These are phyloP conservation scores for Quercus tomentella DNA, from an alignment of 331 rosid species.

Conservation along the genomic window DNA sequence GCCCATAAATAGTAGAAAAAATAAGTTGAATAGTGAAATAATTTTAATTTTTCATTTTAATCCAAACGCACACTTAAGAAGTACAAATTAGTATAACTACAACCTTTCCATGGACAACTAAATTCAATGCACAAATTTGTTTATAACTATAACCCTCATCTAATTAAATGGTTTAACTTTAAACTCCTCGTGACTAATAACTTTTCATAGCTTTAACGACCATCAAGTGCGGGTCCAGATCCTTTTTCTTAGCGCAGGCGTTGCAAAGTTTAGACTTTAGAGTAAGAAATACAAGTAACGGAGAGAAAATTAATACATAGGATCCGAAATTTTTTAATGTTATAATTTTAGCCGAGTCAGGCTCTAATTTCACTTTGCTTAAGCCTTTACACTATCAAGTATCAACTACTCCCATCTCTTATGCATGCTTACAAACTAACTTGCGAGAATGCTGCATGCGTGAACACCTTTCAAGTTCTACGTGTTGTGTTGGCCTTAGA, in stretches of 20 bases:
- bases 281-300: slow-evolving; percentile 4
- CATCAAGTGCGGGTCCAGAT: slow-evolving; percentile 1
- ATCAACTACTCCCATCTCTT: not conserved
- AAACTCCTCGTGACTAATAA: not conserved
- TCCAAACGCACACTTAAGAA: no score
- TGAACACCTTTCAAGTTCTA: slow-evolving; percentile 21
- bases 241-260: not conserved
- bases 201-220: not conserved
- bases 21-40: no score
- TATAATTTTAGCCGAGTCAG: not conserved
- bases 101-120: no score
- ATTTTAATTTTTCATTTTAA: no score
- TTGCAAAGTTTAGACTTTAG: not conserved
- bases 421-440: slow-evolving; percentile 27
- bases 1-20: no score
- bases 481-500: slow-evolving; percentile 11
- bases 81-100: no score
- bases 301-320: not conserved
- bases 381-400: not conserved
- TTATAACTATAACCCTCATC: no score
- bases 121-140: no score
- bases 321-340: not conserved
- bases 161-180: not conserved
- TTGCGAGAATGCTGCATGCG: slow-evolving; percentile 41
- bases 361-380: not conserved